These are phyloP conservation scores for Hylodesmum podocarpum DNA, from an alignment of 306 rosid genomes.

Conservation along the genomic window DNA sequence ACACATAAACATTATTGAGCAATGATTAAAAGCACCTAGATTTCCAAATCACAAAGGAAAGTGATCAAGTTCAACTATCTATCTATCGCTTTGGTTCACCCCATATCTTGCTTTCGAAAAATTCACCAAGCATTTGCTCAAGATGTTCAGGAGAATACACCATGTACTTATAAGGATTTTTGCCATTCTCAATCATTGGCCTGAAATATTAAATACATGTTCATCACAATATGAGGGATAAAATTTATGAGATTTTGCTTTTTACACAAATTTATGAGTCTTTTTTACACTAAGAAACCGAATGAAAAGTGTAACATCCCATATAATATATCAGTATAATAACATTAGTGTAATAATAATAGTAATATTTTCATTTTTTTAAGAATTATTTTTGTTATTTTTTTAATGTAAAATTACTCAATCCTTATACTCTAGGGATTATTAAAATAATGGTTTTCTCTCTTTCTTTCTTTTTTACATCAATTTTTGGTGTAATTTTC, in stretches of 20 bases:
- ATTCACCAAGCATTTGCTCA: conserved; percentile 80
- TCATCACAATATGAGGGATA: not conserved
- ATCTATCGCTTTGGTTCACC: conserved; percentile 75
- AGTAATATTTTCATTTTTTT: no score
- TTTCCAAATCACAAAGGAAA: not conserved
- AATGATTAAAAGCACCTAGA: not conserved
- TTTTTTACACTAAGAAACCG: no score
- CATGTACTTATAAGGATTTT: conserved; percentile 77
- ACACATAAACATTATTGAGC: not conserved
- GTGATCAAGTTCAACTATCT: not conserved
- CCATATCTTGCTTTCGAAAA: conserved; percentile 91
- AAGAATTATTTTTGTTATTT: no score
- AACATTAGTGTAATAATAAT: no score
- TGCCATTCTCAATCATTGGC: conserved; percentile 88
- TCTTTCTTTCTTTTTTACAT: no score
- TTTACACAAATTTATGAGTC: no score
- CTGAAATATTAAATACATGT: conserved; percentile 41
- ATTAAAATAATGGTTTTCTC: no score
- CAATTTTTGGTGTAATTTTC: not conserved
- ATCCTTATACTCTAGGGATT: no score
- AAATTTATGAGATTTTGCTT: no score
- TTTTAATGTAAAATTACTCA: no score
- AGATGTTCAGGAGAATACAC: conserved; percentile 66
- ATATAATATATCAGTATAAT: no score
- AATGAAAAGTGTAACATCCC: no score